Conservation (phyloP, 257 asterid species). For the Coffea eugenioides region DNA sequence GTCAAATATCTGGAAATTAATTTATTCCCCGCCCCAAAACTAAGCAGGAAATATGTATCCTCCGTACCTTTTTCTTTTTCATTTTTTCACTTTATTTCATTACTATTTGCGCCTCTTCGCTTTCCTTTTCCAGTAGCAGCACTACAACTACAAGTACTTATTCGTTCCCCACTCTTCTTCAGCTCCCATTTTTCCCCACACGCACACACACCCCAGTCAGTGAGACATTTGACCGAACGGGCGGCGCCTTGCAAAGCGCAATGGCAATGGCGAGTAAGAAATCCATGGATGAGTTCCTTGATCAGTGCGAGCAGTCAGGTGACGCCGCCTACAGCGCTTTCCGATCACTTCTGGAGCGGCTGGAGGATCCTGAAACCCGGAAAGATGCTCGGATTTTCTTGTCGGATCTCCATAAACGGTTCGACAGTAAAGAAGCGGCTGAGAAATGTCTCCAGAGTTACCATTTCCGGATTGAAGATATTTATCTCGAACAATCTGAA, state of each 20-base stretch:
- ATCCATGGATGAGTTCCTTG: constrained; percentile 74
- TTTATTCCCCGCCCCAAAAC: too few relatives aligned
- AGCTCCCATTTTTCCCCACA: background rate
- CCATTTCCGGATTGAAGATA: constrained; percentile 82
- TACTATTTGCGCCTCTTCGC: background rate
- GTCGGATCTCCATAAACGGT: constrained; percentile 68
- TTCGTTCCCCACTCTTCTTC: background rate
- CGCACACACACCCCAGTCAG: background rate
- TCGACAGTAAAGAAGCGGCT: constrained; percentile 50
- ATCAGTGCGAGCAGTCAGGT: constrained; percentile 72
- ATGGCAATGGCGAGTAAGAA: constrained; percentile 32
- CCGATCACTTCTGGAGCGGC: constrained; percentile 82
- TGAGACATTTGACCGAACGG: background rate
- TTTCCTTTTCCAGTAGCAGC: background rate
- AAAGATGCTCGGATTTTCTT: constrained; percentile 82
- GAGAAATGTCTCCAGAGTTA: constrained; percentile 65
- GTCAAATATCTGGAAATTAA: too few relatives aligned
- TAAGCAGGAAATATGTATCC: too few relatives aligned
- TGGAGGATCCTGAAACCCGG: constrained; percentile 81
- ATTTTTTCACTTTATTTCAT: too few relatives aligned
- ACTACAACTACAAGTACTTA: too few relatives aligned
- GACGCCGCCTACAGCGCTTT: constrained; percentile 86
- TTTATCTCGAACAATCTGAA: constrained; percentile 74
- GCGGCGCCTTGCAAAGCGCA: background rate
- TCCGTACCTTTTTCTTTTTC: too few relatives aligned